These are phyloP conservation scores for Thraustotheca clavata DNA, from an alignment of 352 stramenopile species.

Conservation along the genomic window DNA sequence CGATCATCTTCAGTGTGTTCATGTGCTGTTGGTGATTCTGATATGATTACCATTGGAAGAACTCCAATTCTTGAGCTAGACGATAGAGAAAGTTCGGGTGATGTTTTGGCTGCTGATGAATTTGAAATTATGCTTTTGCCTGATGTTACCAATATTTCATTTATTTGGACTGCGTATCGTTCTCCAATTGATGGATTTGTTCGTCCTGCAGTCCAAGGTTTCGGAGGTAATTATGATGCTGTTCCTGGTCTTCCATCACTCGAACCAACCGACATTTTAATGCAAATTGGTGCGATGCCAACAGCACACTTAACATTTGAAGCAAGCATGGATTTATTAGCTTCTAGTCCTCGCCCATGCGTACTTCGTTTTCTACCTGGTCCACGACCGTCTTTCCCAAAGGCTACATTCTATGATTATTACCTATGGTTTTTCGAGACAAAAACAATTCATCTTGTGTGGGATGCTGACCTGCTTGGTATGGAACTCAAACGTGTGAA, in stretches of 20 bases:
- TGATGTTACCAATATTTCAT: not conserved
- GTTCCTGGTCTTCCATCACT: not conserved
- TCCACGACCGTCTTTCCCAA: not conserved
- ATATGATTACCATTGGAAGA: conserved; percentile 12
- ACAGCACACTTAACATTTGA: conserved; percentile 9
- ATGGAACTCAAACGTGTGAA: conserved; percentile 51
- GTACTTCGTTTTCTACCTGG: conserved; percentile 73
- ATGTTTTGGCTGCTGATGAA: not conserved
- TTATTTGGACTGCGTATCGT: conserved; percentile 1
- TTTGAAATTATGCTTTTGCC: conserved; percentile 13
- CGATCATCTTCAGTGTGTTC: not conserved
- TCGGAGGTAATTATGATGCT: not conserved
- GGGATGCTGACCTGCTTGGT: not conserved
- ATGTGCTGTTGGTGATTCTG: not conserved
- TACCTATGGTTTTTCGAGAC: not conserved
- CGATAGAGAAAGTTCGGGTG: too few relatives aligned
- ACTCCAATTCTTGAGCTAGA: not conserved
- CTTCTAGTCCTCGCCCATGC: conserved; percentile 12
- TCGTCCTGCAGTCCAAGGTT: conserved; percentile 3
- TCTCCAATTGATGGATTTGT: not conserved
- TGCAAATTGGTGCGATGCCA: not conserved
- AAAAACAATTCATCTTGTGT: not conserved
- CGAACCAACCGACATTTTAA: not conserved
- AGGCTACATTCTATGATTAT: not conserved
- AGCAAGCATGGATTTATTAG: not conserved